Evolutionary conservation across 2,329 filamentous ascomycete genomes (phyloP), one percentile per base, ranked within the genome.

Genomic region (Raffaelea deltoideospora): DNA sequence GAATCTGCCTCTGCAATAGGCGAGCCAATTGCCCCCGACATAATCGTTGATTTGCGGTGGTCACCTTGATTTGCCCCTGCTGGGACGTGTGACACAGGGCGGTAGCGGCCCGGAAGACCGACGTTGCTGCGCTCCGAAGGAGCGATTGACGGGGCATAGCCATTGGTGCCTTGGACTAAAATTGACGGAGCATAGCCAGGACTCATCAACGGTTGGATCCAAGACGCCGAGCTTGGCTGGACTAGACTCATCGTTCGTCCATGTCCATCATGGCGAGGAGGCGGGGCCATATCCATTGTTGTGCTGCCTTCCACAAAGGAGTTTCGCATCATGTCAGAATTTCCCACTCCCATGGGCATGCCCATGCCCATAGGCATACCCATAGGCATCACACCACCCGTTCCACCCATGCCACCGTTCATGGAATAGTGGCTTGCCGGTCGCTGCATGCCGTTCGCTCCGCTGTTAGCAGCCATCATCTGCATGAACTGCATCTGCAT

Each of bases 401-500:
- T 27, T 5, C 26, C 26, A 27, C 6, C 6, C 26, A 27, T 27
- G 7, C 57, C 18, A 55, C 58, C 9, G 56, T 56, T 27, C 22
- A 5, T 33, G 5, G 32, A 31, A 9, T 34, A 34, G 7, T 34
- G 32, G 31, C 32, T 35, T 17, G 27, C 20, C 2, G 37, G 37
- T 3, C 37, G 27, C 22, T 31, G 26, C 21, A 61, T 58, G 36
- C 55, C 55, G 42, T 55, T 53, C 43, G 51, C 42, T 47, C 51
- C 39, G 41, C 42, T 44, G 42, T 60, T 61, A 11, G 52, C 47
- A 1, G 66, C 65, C 69, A 84, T 81, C 73, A 85, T 79, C 49
- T 87, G 80, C 79, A 92, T 88, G 58, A 86, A 86, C 53, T 92
- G 82, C 79, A 92, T 87, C 54, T 93, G 85, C 78, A 90, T 85